Base-by-base conservation (phyloP, 1,284 basidiomycete genomes). In the Pseudozyma flocculosa region DNA sequence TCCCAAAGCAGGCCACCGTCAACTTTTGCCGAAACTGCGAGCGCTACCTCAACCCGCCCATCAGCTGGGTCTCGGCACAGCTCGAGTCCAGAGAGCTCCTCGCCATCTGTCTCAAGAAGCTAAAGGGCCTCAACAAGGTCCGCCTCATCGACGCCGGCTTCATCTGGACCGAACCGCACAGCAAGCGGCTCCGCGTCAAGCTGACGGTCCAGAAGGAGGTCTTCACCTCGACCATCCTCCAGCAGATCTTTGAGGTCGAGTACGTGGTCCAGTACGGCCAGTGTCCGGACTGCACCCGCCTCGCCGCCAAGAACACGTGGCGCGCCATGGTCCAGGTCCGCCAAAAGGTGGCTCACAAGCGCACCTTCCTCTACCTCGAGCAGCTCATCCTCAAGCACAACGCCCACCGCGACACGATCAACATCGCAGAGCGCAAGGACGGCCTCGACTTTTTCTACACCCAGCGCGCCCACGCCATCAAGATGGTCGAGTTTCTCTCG, bases 221-320 rank as follows among this genome's bases (percentile, higher is more conserved):
- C 40, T 85, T 98, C 66, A 90, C 91, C 1, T 88, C 89, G 45
- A 98, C 95, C 0, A 90, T 98, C 72, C 83, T 98, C 40, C 94
- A 98, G 79, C 95, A 97, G 83, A 87, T 92, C 2, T 98, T 98
- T 71, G 93, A 97, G 80, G 86, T 98, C 66, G 92, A 95, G 78
- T 93, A 92, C 72, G 85, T 97, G 48, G 91, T 98, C 2, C 91
- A 95, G 75, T 87, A 96, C 64, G 90, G 90, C 0, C 94, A 98
- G 82, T 98, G 94, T 79, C 87, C 91, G 0, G 89, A 93, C 70
- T 98, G 95, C 78, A 84, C 93, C 0, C 86, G 87, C 64, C 84
- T 97, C 4, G 95, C 94, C 0, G 94, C 95, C 3, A 98, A 98
- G 81, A 97, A 98, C 78, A 97, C 92, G 0, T 98, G 94, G 95